Base-by-base conservation (phyloP, 2,329 filamentous ascomycete genomes). In the Zymoseptoria crescenta region DNA sequence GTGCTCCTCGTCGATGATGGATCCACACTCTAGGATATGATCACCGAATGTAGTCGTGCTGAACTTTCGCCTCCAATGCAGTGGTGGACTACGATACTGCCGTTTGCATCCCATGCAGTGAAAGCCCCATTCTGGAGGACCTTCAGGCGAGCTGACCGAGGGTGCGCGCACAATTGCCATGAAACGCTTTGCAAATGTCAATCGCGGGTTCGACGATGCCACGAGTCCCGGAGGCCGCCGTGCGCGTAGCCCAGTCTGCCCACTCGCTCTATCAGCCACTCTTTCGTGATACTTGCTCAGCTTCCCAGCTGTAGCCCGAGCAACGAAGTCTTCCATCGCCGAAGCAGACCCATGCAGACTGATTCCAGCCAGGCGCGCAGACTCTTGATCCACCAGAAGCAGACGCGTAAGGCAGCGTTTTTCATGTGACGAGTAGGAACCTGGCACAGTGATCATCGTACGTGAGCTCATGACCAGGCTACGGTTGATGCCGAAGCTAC, bases 101-200 rank as follows among this genome's bases (percentile, higher is more conserved):
- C n/a, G 3, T 16, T 6, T 50, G 49, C 49, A 50, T 20, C 49
- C 49, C 4, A 50, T 1, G n/a, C 49, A 50, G 7, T 50, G 49
- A 24, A 50, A 50, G 2, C 49, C 49, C 49, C 49, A 50, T 13
- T 50, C 49, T 21, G 21, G 19, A 20, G 1, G 8, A 24, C 9
- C 16, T 21, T 20, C 21, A 2, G 49, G 21, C 21, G 21, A 20
- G 21, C 21, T 24, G 3, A n/a, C 49, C 3, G 49, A 20, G n/a
- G 64, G 61, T 27, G 59, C 58, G 20, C 57, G 57, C 54, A 66
- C 59, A 56, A 64, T 56, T 50, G 63, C 61, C 59, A 64, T 59
- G 61, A 59, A 64, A 20, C 64, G 61, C 48, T 55, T 49, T 41
- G 63, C 49, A 16, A 21, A 50, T 24, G 49, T 8, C 49, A 24